phyloP scores from a whole-genome alignment of 2,329 filamentous ascomycete genomes.

The Colletotrichum caudatum region DNA sequence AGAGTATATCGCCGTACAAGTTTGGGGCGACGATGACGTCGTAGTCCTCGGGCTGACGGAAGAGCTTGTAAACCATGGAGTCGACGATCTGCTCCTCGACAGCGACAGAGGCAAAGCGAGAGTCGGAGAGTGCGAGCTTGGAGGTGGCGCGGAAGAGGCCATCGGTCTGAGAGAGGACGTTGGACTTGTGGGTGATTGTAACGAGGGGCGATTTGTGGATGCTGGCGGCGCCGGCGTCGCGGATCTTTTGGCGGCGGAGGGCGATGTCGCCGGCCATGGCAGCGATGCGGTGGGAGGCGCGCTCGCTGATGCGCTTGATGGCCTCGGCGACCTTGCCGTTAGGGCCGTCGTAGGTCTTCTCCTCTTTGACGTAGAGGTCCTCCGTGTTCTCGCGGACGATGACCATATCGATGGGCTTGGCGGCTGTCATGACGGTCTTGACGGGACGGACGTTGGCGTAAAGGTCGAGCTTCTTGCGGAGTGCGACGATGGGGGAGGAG shows the following conservation, averaged over 20 bases:
- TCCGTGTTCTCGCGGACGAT: slow-evolving; percentile 99
- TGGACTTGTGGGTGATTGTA: slow-evolving; percentile 98
- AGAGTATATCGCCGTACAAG: slow-evolving; percentile 96
- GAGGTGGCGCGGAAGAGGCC: slow-evolving; percentile 90
- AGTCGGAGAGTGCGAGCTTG: slow-evolving; percentile 75
- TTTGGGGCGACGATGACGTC: slow-evolving; percentile 98
- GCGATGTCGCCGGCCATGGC: slow-evolving; percentile 96
- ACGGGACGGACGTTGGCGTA: slow-evolving; percentile 98
- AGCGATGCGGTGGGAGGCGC: slow-evolving; percentile 86
- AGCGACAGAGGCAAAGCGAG: slow-evolving; percentile 72
- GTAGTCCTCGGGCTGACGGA: slow-evolving; percentile 94
- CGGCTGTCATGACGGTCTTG: slow-evolving; percentile 78
- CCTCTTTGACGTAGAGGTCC: slow-evolving; percentile 98
- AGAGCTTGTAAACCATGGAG: slow-evolving; percentile 99
- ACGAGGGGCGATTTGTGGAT: slow-evolving; percentile 80
- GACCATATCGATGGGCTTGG: slow-evolving; percentile 88
- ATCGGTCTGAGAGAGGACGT: slow-evolving; percentile 96
- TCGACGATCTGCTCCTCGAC: slow-evolving; percentile 99
- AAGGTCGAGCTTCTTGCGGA: slow-evolving; percentile 93
- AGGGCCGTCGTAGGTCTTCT: slow-evolving; percentile 81
- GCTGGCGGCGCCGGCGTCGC: slow-evolving; percentile 67
- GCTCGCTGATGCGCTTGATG: slow-evolving; percentile 95
- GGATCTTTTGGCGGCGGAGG: slow-evolving; percentile 83
- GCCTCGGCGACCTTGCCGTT: slow-evolving; percentile 91
- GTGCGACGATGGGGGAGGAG: slow-evolving; percentile 94